phyloP scores from a whole-genome alignment of 441 rosid species.

The Adansonia rubrostipa region DNA sequence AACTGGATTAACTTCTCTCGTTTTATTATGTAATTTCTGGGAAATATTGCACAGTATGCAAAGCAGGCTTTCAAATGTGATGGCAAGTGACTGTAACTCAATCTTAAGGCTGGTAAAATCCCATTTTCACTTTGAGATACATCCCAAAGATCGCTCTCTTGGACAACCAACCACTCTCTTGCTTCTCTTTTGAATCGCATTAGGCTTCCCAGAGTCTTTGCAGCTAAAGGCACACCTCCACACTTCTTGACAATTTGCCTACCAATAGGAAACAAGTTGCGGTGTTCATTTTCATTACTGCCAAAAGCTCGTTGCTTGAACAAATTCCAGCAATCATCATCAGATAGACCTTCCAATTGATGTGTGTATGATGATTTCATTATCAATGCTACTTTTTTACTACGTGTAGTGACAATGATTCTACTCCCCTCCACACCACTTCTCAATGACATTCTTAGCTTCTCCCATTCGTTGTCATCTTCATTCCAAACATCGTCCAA shows the following conservation, averaged over 20 bases:
- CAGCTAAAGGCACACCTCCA: conserved; percentile 42
- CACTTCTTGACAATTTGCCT: conserved; percentile 37
- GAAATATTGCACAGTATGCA: conserved; percentile 32
- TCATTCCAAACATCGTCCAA: conserved; percentile 39
- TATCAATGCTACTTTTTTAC: conserved; percentile 25
- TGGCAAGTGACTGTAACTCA: conserved; percentile 39
- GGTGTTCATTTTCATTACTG: background rate
- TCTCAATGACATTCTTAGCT: conserved; percentile 24
- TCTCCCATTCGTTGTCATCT: conserved; percentile 34
- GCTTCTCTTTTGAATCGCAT: conserved; percentile 34
- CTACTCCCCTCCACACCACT: conserved; percentile 33
- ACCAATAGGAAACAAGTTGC: conserved; percentile 22
- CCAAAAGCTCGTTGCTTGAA: conserved; percentile 36
- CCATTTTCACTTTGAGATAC: conserved; percentile 16
- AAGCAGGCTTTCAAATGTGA: conserved; percentile 40
- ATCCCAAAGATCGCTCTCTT: conserved; percentile 38
- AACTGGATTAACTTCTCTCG: conserved; percentile 33
- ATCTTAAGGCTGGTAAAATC: conserved; percentile 29
- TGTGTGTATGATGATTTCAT: conserved; percentile 6
- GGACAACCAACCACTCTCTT: conserved; percentile 36
- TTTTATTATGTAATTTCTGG: conserved; percentile 30
- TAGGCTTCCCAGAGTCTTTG: conserved; percentile 36
- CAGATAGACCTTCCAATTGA: conserved; percentile 25
- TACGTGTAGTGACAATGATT: conserved; percentile 29
- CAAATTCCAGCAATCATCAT: conserved; percentile 35